Conservation (phyloP, 176 grass and related monocot genomes). For the Carex littledalei region DNA sequence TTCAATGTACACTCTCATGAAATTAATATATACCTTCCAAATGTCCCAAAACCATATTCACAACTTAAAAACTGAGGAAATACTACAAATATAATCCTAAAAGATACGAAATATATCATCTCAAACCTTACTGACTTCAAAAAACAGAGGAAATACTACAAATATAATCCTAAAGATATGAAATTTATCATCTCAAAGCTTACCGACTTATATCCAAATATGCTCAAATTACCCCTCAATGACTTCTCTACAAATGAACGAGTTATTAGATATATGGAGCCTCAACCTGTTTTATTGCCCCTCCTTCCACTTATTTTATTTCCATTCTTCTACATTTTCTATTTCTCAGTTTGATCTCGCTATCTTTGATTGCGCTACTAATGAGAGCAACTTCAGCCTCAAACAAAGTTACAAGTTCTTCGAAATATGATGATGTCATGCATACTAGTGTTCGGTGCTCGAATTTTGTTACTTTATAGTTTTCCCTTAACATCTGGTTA, state of each 20-base stretch:
- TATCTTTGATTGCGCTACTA: neutral
- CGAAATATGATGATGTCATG: neutral
- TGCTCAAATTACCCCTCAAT: neutral
- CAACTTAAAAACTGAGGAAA: neutral
- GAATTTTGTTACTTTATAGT: neutral
- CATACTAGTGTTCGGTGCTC: neutral
- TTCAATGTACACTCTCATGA: neutral
- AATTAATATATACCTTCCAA: neutral
- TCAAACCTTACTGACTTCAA: too few species aligned
- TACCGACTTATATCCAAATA: neutral
- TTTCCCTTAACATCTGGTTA: neutral
- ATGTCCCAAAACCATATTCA: neutral
- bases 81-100: too few species aligned
- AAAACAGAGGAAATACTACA: conserved; percentile 1
- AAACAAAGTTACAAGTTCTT: neutral
- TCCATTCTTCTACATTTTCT: neutral
- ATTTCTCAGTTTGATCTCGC: neutral
- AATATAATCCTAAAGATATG: neutral
- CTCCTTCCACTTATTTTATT: neutral
- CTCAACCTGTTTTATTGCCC: neutral
- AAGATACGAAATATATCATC: too few species aligned
- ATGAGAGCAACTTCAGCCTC: neutral
- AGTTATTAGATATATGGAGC: neutral
- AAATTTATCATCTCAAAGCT: neutral
- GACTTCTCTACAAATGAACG: neutral